A percentile compares a stretch with the other conserved stretches of the same genome.
Conservation (phyloP, 2,329 filamentous ascomycete genomes). For the Clonostachys rosea region DNA sequence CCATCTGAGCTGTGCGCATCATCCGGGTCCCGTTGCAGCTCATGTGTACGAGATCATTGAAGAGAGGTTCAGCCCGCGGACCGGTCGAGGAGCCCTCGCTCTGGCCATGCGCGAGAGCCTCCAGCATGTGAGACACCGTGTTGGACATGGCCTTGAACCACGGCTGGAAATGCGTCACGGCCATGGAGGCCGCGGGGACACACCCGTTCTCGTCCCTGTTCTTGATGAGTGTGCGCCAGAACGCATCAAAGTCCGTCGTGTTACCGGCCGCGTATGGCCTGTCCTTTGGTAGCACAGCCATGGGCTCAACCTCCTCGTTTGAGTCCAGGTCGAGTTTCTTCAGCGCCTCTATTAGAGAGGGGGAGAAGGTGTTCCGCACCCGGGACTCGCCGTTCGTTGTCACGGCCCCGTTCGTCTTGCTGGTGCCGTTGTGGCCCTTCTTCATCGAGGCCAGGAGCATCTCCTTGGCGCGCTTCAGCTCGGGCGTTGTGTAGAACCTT, state of each 20-base stretch:
- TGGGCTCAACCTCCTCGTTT: not conserved
- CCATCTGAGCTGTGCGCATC: not conserved
- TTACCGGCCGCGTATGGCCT: slow-evolving; percentile 1
- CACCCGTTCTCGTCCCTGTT: slow-evolving; percentile 3
- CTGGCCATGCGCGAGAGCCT: slow-evolving; percentile 3
- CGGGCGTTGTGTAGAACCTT: slow-evolving; percentile 5
- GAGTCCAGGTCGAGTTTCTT: slow-evolving; percentile 4
- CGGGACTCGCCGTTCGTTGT: not conserved
- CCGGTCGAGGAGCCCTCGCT: not conserved
- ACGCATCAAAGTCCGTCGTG: slow-evolving; percentile 4
- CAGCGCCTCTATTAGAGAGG: slow-evolving; percentile 2
- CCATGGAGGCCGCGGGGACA: not conserved
- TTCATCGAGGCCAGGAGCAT: not conserved
- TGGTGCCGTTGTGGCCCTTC: not conserved
- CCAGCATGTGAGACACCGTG: slow-evolving; percentile 2
- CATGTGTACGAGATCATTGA: slow-evolving; percentile 6
- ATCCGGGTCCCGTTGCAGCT: slow-evolving; percentile 5
- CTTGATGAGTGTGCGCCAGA: slow-evolving; percentile 6
- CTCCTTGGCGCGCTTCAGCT: slow-evolving; percentile 3
- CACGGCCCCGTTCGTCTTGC: not conserved
- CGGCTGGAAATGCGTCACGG: slow-evolving; percentile 3
- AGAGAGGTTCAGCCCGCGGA: slow-evolving; percentile 2
- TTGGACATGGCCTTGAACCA: slow-evolving; percentile 4
- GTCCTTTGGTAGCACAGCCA: slow-evolving; percentile 1
- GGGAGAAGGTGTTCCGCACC: slow-evolving; percentile 3